Percentiles rank a stretch among this genome's conserved stretches.
phyloP scores from a whole-genome alignment of 2,329 filamentous ascomycete species.

The Triangularia verruculosa region DNA sequence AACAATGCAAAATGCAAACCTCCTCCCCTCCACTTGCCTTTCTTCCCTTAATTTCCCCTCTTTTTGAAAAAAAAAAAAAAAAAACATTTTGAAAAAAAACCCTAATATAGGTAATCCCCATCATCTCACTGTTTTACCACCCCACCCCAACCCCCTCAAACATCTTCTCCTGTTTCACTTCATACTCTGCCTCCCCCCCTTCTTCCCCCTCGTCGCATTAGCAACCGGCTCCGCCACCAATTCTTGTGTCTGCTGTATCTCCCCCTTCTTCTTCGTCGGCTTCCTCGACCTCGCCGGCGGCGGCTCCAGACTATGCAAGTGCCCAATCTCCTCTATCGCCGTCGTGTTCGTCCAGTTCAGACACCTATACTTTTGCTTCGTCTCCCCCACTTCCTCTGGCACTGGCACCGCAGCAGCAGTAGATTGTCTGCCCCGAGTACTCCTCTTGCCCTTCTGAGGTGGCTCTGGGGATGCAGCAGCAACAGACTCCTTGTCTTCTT shows the following conservation, averaged over 20 bases:
- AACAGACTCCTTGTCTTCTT: slow-evolving; percentile 23
- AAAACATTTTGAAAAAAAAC: neutral
- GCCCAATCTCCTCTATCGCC: slow-evolving; percentile 55
- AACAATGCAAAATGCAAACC: too few species aligned
- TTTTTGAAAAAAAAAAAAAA: too few species aligned
- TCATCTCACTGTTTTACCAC: too few species aligned
- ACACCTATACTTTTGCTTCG: slow-evolving; percentile 46
- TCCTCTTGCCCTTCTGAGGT: slow-evolving; percentile 34
- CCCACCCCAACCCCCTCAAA: neutral
- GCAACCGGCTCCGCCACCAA: slow-evolving; percentile 8
- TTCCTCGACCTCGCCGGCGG: slow-evolving; percentile 52
- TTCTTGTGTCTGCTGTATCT: slow-evolving; percentile 22
- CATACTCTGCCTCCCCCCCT: slow-evolving; percentile 6
- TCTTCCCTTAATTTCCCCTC: too few species aligned
- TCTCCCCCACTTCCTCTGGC: slow-evolving; percentile 43
- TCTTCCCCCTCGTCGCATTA: slow-evolving; percentile 14
- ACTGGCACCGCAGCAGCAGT: slow-evolving; percentile 35
- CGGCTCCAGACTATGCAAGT: slow-evolving; percentile 55
- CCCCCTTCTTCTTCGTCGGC: slow-evolving; percentile 51
- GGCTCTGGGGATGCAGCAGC: neutral
- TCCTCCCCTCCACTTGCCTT: too few species aligned
- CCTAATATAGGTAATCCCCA: too few species aligned
- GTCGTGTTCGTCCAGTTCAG: slow-evolving; percentile 55
- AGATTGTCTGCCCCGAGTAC: slow-evolving; percentile 38
- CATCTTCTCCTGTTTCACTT: neutral